Percentiles rank a stretch among this genome's conserved stretches.
Evolutionary conservation across 495 filamentous ascomycete genomes (phyloP).

Genomic region (Aspergillus taichungensis): DNA sequence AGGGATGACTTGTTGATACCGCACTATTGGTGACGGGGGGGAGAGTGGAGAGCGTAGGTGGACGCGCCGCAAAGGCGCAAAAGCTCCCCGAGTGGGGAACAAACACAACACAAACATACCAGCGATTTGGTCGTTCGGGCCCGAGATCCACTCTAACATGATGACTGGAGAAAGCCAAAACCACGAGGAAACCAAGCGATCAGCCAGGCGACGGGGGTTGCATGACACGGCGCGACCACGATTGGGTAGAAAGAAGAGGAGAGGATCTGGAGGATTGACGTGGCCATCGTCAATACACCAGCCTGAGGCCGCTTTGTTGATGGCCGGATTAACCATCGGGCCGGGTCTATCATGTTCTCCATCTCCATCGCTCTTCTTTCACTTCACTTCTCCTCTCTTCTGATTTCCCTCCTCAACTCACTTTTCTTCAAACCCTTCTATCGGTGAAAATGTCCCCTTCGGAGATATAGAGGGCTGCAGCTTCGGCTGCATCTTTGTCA

Average conservation of each 20-base stretch:
- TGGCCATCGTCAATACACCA: constrained; percentile 2
- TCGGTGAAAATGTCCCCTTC: constrained; percentile 15
- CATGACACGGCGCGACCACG: constrained; percentile 9
- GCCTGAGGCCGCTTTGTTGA: constrained; percentile 20
- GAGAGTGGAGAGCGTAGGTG: background rate
- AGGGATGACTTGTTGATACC: too few relatives aligned
- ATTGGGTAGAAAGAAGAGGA: constrained; percentile 8
- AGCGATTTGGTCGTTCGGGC: constrained; percentile 17
- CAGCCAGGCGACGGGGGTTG: constrained; percentile 1
- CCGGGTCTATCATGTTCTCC: constrained; percentile 8
- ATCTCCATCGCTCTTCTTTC: background rate
- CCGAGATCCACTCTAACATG: constrained; percentile 26
- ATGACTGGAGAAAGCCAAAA: constrained; percentile 9
- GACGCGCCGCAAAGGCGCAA: constrained; percentile 3
- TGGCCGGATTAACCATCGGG: background rate
- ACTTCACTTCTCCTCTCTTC: background rate
- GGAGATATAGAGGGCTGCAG: constrained; percentile 32
- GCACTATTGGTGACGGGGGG: too few relatives aligned
- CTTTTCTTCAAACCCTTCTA: too few relatives aligned
- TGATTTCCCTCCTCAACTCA: constrained; percentile 1
- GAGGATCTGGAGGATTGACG: constrained; percentile 13
- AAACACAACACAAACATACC: constrained; percentile 17
- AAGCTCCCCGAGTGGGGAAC: constrained; percentile 2
- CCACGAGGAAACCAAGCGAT: background rate
- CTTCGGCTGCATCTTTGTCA: constrained; percentile 36